A percentile compares a stretch with the other conserved stretches of the same genome.
Evolutionary conservation across 306 rosid species (phyloP).

Genomic region (Crataegus laevigata): DNA sequence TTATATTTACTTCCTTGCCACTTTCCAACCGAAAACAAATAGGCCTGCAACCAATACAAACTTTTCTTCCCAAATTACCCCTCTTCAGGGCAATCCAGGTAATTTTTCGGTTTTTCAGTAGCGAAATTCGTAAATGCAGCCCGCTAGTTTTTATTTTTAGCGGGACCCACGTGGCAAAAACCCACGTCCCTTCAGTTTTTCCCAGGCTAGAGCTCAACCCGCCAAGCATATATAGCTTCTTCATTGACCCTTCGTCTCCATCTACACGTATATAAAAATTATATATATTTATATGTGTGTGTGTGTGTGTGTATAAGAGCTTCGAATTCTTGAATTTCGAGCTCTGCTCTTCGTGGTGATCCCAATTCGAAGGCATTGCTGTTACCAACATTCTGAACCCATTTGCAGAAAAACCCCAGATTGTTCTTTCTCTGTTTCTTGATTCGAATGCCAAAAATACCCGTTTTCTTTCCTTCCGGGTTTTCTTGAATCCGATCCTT

Average conservation of each 20-base stretch:
- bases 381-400: not conserved
- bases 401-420: not conserved
- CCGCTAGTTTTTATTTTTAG: not conserved
- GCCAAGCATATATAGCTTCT: constrained; percentile 22
- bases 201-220: not conserved
- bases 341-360: not conserved
- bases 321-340: not conserved
- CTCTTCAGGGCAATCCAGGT: not conserved
- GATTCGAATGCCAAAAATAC: not conserved
- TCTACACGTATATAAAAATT: not conserved
- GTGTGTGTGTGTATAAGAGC: not conserved
- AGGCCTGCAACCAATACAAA: not conserved
- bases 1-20: not conserved
- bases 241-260: constrained; percentile 10
- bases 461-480: constrained; percentile 31
- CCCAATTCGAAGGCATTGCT: not conserved
- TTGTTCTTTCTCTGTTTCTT: not conserved
- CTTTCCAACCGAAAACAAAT: not conserved
- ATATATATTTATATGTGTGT: not conserved
- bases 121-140: not conserved
- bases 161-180: constrained; percentile 23
- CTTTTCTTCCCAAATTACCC: constrained; percentile 1
- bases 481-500: constrained; percentile 43
- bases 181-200: not conserved
- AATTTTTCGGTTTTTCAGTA: not conserved